A percentile compares a stretch with the other conserved stretches of the same genome.
Conservation (phyloP, 768 basidiomycete species). For the Pulveroboletus frians region DNA sequence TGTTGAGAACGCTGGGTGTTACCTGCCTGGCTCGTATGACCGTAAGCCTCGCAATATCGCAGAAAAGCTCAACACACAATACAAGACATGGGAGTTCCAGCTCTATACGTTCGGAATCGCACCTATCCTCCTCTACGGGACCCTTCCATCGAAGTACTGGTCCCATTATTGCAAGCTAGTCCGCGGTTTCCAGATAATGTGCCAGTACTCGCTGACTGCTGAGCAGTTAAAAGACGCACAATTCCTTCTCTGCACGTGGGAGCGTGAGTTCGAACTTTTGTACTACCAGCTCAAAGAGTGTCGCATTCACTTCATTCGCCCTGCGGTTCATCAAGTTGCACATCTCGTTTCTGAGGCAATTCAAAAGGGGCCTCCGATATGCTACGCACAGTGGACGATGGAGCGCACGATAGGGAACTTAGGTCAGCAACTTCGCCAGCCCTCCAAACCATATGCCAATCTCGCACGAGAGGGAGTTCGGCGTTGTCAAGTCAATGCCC, state of each 20-base stretch:
- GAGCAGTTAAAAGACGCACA: slow-evolving; percentile 16
- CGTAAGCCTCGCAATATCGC: slow-evolving; percentile 21
- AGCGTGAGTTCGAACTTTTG: slow-evolving; percentile 26
- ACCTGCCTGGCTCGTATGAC: slow-evolving; percentile 5
- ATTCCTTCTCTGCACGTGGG: slow-evolving; percentile 18
- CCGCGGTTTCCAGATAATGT: slow-evolving; percentile 16
- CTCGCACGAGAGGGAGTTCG: no score
- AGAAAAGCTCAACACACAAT: slow-evolving; percentile 25
- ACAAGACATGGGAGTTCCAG: slow-evolving; percentile 27
- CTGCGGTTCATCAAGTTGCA: no score
- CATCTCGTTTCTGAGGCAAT: no score
- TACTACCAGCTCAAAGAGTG: slow-evolving; percentile 14
- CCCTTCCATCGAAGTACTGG: slow-evolving; percentile 18
- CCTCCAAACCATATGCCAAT: no score
- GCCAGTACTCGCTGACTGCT: slow-evolving; percentile 13
- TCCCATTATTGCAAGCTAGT: slow-evolving; percentile 19
- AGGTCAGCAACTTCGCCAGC: no score
- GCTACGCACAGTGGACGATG: no score
- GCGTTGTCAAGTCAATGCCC: no score
- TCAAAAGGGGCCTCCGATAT: no score
- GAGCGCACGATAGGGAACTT: no score
- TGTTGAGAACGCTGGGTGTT: neutral
- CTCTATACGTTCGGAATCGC: slow-evolving; percentile 17
- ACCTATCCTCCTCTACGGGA: slow-evolving; percentile 12
- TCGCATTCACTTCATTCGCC: no score